Percentiles rank a stretch among this genome's conserved stretches.
These are phyloP conservation scores for Dioscorea zingiberensis DNA, from an alignment of 106 monocot species.

Conservation along the genomic window DNA sequence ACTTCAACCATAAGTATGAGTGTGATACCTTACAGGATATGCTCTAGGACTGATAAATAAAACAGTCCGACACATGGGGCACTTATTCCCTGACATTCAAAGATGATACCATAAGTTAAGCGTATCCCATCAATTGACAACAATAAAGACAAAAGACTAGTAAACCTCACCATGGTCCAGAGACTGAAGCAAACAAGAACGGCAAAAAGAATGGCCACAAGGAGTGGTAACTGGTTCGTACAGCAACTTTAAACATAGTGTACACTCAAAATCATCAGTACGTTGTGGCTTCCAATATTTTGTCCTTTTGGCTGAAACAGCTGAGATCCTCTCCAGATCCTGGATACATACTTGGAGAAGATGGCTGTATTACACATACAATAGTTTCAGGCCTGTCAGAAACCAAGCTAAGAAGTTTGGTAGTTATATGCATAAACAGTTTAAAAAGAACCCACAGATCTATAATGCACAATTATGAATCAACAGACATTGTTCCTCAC, in stretches of 20 bases:
- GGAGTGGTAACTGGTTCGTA: conserved; percentile 98
- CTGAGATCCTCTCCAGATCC: conserved; percentile 45
- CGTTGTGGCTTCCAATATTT: conserved; percentile 47
- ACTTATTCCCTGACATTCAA: conserved; percentile 66
- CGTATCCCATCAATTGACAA: background rate
- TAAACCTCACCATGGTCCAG: conserved; percentile 88
- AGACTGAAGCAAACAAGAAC: conserved; percentile 84
- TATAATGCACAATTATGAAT: background rate
- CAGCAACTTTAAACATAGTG: conserved; percentile 79
- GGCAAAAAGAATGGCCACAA: conserved; percentile 98
- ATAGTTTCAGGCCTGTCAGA: background rate
- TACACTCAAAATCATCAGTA: conserved; percentile 95
- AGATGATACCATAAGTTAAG: background rate
- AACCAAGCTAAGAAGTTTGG: background rate
- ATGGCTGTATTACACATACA: conserved; percentile 36
- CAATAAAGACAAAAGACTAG: background rate
- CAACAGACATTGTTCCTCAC: conserved; percentile 22
- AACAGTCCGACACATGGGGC: conserved; percentile 94
- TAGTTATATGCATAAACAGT: background rate
- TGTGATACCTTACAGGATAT: conserved; percentile 32
- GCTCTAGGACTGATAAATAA: conserved; percentile 82
- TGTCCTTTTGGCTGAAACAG: conserved; percentile 28
- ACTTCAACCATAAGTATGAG: no score
- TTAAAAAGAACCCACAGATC: background rate
- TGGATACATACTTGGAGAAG: conserved; percentile 45